phyloP scores from a whole-genome alignment of 2,329 filamentous ascomycete species.

The Xylaria sp. region DNA sequence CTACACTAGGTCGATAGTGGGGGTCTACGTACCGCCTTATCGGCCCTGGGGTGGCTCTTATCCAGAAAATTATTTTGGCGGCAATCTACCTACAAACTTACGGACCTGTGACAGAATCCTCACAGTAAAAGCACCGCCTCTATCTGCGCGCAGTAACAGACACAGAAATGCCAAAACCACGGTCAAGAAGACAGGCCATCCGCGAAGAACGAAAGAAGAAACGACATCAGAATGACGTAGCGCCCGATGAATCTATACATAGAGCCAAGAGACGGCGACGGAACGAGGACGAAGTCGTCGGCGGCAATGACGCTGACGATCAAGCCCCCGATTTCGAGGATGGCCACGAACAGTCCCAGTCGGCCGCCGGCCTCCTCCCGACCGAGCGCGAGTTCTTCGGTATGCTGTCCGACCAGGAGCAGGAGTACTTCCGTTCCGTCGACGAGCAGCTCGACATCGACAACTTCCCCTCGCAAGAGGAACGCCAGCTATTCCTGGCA shows the following conservation, averaged over 20 bases:
- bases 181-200: conserved; percentile 49
- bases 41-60: conserved; percentile 6
- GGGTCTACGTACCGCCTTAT: conserved; percentile 12
- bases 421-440: conserved; percentile 92
- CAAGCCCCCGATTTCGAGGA: conserved; percentile 39
- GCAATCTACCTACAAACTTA: not conserved
- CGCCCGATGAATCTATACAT: conserved; percentile 25
- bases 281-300: conserved; percentile 38
- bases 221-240: conserved; percentile 42
- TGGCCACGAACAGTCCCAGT: conserved; percentile 38
- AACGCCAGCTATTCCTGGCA: conserved; percentile 75
- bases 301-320: conserved; percentile 23
- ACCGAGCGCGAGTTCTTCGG: conserved; percentile 85
- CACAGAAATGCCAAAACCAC: conserved; percentile 49
- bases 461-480: conserved; percentile 81
- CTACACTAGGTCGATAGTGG: not conserved
- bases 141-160: not conserved
- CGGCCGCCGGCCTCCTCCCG: conserved; percentile 28
- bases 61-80: conserved; percentile 32
- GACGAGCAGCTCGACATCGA: conserved; percentile 92
- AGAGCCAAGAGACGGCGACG: conserved; percentile 45
- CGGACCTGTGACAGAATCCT: no score
- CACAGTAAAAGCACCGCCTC: not conserved
- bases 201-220: conserved; percentile 50
- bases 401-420: conserved; percentile 90